Percentiles rank a stretch among this genome's conserved stretches.
Evolutionary conservation across 2,329 filamentous ascomycete species (phyloP).

Genomic region (Trichophyton simii): DNA sequence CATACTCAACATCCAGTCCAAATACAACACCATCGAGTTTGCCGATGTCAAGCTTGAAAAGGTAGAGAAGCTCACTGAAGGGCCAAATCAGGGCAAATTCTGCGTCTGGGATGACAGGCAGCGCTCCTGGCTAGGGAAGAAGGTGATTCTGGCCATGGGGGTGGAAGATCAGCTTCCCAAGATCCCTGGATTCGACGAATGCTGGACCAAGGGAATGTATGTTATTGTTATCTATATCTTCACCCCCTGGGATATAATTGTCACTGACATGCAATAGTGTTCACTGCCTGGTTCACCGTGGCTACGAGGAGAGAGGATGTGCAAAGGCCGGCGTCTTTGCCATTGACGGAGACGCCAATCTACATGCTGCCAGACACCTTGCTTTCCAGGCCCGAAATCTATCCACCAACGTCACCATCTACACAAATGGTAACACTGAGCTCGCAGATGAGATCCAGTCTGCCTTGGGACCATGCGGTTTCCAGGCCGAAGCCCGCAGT

Average conservation of each 20-base stretch:
- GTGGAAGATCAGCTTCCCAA: constrained; percentile 40
- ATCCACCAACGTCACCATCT: constrained; percentile 36
- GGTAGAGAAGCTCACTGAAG: constrained; percentile 12
- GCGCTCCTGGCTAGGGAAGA: constrained; percentile 36
- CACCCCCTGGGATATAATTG: background rate
- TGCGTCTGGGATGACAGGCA: constrained; percentile 33
- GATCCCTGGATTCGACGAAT: constrained; percentile 43
- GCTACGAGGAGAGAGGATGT: constrained; percentile 44
- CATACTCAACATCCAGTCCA: constrained; percentile 23
- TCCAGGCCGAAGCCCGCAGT: background rate
- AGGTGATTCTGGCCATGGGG: constrained; percentile 45
- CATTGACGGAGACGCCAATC: constrained; percentile 23
- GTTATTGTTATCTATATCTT: constrained; percentile 8
- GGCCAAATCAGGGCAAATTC: constrained; percentile 18
- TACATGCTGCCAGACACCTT: constrained; percentile 28
- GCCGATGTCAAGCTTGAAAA: constrained; percentile 8
- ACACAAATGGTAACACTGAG: constrained; percentile 36
- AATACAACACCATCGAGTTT: constrained; percentile 26
- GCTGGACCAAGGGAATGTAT: constrained; percentile 43
- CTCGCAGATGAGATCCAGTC: constrained; percentile 15
- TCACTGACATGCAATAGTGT: constrained; percentile 29
- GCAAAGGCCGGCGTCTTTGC: constrained; percentile 38
- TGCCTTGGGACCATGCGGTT: background rate
- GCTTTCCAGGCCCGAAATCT: constrained; percentile 36
- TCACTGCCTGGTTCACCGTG: constrained; percentile 50